A percentile compares a stretch with the other conserved stretches of the same genome.
Conservation (phyloP, 2,329 filamentous ascomycete species). For the Akanthomyces uredinophilus region DNA sequence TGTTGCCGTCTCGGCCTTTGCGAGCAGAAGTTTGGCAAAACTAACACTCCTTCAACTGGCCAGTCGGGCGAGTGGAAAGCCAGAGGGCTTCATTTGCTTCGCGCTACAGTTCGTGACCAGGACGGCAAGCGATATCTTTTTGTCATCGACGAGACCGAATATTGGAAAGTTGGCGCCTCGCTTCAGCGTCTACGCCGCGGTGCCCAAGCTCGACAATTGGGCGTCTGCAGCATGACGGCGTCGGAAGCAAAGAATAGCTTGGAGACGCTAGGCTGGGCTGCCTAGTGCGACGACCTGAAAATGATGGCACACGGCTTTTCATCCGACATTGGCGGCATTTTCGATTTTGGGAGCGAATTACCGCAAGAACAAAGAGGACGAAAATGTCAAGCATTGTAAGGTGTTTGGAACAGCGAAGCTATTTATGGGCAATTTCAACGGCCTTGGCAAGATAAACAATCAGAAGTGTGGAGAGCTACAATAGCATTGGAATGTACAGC, state of each 20-base stretch:
- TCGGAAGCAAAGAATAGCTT: slow-evolving; percentile 51
- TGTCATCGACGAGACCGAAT: slow-evolving; percentile 58
- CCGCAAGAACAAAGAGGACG: not conserved
- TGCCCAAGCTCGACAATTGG: slow-evolving; percentile 54
- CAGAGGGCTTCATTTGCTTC: slow-evolving; percentile 56
- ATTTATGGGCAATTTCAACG: slow-evolving; percentile 10
- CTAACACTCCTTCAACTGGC: slow-evolving; percentile 36
- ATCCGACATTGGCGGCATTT: not conserved
- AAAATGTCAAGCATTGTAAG: not conserved
- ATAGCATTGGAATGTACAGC: slow-evolving; percentile 6
- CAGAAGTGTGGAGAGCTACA: not conserved
- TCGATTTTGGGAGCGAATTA: not conserved
- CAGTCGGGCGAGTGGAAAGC: slow-evolving; percentile 51
- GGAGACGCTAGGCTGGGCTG: slow-evolving; percentile 53
- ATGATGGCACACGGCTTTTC: not conserved
- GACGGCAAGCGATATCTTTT: slow-evolving; percentile 64
- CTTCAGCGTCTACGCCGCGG: slow-evolving; percentile 57
- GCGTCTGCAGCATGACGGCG: slow-evolving; percentile 51
- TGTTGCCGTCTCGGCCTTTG: slow-evolving; percentile 54
- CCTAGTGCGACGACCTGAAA: not conserved
- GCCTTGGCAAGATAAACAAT: slow-evolving; percentile 11
- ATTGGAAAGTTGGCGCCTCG: slow-evolving; percentile 62
- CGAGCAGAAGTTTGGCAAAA: slow-evolving; percentile 39
- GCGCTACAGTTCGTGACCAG: slow-evolving; percentile 60
- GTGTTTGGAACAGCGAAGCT: not conserved